Base-by-base conservation (phyloP, 2,329 filamentous ascomycete genomes). In the Botryotinia narcissicola region DNA sequence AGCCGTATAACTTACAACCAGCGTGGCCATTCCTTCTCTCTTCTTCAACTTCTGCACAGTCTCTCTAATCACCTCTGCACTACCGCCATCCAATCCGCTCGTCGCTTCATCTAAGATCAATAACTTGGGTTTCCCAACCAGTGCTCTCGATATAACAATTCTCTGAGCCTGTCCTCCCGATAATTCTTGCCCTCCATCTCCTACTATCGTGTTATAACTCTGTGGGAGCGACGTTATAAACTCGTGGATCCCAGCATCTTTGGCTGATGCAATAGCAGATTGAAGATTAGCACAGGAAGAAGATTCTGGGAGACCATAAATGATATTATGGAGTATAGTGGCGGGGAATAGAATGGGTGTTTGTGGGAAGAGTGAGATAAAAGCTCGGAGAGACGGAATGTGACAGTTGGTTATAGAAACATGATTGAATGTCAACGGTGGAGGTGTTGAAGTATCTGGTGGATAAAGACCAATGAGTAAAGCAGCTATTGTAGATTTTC, bases 21-120 rank as follows among this genome's bases (percentile, higher is more conserved):
- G 85, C 0, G 97, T 89, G 0, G 92, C 92, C 81, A 93, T 87
- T 5, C 20, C 78, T 72, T 35, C 74, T 67, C 20, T 91, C 83
- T 1, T 59, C 25, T 29, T 54, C 22, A 96, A 82, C 0, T 80
- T 79, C 51, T 81, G 81, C 59, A 97, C 85, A 0, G 91, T 91
- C 14, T 87, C 82, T 20, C 92, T 85, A 5, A 98, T 87, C 2
- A 86, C 82, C 4, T 86, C 86, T 0, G 93, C 90, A 57, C 87
- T 91, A 77, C 91, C 88, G 0, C 87, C 85, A 79, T 98, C 95
- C 0, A 98, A 84, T 0, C 92, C 91, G 40, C 90, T 93, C 0
- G 95, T 98, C 1, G 94, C 93, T 83, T 98, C 95, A 78, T 98
- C 95, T 2, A 98, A 83, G 3, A 98, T 87, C 25, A 98, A 83